Conservation (phyloP, 768 basidiomycete species). For the Steccherinum ochraceum region DNA sequence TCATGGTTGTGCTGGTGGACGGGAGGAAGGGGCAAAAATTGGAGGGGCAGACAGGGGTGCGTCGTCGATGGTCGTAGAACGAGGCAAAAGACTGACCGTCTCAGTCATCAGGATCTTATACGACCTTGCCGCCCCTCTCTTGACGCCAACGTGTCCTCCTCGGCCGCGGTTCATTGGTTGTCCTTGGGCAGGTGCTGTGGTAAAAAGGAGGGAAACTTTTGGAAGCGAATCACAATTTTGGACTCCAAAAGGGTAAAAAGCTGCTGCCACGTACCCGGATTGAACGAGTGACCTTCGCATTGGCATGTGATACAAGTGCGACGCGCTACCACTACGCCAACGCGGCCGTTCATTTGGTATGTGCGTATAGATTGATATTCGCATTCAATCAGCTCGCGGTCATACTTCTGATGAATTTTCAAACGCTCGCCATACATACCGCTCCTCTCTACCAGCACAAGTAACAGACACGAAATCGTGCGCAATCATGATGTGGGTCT, state of each 20-base stretch:
- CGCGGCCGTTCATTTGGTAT: constrained; percentile 10
- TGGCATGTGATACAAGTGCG: constrained; percentile 31
- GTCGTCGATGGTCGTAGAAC: too few species aligned
- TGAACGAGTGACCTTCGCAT: constrained; percentile 43
- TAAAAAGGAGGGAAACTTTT: not conserved
- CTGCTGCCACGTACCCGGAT: constrained; percentile 40
- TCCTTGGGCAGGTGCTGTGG: too few species aligned
- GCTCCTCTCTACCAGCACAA: too few species aligned
- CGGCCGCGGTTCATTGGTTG: too few species aligned
- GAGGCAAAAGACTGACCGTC: not conserved
- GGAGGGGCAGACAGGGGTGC: not conserved
- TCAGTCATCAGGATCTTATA: not conserved
- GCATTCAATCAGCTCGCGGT: too few species aligned
- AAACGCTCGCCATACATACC: too few species aligned
- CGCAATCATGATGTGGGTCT: too few species aligned
- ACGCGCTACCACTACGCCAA: constrained; percentile 41
- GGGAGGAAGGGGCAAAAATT: not conserved
- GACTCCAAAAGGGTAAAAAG: constrained; percentile 5
- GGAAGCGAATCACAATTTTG: not conserved
- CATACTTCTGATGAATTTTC: too few species aligned
- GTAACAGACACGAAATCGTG: too few species aligned
- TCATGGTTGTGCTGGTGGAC: not conserved
- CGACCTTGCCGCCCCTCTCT: not conserved
- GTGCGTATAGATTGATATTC: too few species aligned
- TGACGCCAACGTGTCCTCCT: not conserved